Evolutionary conservation across 176 grass and related monocot genomes (phyloP).

Genomic region (Poa pratensis): DNA sequence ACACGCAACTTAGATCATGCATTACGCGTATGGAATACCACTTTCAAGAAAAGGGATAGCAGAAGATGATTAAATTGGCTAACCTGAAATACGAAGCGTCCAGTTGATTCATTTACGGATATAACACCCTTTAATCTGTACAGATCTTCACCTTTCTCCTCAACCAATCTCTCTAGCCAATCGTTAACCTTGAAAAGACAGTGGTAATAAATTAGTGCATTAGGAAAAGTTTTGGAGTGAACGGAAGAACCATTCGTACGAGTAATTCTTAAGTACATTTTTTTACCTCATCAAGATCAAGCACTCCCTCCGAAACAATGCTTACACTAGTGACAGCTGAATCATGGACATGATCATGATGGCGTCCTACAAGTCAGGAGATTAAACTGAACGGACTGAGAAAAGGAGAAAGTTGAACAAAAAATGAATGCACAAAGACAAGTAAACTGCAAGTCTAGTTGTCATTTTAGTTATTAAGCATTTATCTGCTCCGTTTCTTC

Average conservation of each 20-base stretch:
- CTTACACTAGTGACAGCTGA: slow-evolving; percentile 67
- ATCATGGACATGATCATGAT: slow-evolving; percentile 77
- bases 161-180: slow-evolving; percentile 75
- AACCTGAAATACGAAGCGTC: slow-evolving; percentile 71
- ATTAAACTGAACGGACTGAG: slow-evolving; percentile 17
- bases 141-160: slow-evolving; percentile 75
- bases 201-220: neutral
- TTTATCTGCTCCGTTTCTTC: slow-evolving; percentile 1
- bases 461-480: neutral
- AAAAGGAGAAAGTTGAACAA: neutral
- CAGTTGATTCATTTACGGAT: slow-evolving; percentile 72
- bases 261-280: neutral
- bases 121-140: slow-evolving; percentile 80
- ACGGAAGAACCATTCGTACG: slow-evolving; percentile 22
- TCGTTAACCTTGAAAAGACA: slow-evolving; percentile 59
- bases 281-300: slow-evolving; percentile 81
- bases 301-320: slow-evolving; percentile 68
- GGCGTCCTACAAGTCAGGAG: slow-evolving; percentile 48
- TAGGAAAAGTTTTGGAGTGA: neutral
- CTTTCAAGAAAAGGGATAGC: neutral
- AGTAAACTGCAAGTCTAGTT: neutral
- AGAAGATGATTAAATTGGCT: neutral
- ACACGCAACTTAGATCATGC: neutral
- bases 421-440: neutral
- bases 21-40: neutral